Conservation (phyloP, 768 basidiomycete species). For the Lactifluus hygrophoroides region DNA sequence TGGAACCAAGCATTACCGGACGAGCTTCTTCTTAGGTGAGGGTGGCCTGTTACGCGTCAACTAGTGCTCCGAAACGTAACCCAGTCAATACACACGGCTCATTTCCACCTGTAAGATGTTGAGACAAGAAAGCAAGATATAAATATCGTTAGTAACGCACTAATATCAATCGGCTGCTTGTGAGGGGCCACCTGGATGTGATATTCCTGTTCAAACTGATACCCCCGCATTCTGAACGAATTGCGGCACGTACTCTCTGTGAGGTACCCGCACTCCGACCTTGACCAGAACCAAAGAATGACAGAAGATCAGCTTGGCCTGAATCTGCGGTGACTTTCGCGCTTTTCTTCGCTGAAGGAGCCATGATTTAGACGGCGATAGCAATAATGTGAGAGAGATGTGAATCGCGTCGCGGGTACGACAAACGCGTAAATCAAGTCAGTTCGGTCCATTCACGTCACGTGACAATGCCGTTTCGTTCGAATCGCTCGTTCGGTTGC, state of each 20-base stretch:
- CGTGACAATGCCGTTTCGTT: neutral
- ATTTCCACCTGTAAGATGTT: slow-evolving; percentile 8
- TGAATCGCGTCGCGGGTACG: neutral
- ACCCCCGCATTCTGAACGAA: neutral
- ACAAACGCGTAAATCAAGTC: neutral
- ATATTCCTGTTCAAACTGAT: neutral
- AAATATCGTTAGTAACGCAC: neutral
- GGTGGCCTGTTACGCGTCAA: neutral
- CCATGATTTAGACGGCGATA: neutral
- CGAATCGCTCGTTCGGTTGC: too few relatives aligned
- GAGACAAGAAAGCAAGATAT: neutral
- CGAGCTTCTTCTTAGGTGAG: neutral
- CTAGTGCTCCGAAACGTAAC: neutral
- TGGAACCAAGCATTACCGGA: neutral
- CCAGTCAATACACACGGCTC: slow-evolving; percentile 8
- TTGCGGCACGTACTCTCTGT: neutral
- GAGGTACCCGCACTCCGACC: neutral
- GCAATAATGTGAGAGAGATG: neutral
- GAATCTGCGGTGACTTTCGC: neutral
- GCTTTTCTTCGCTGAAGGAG: slow-evolving; percentile 5
- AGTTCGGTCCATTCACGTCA: neutral
- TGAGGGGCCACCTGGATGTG: neutral
- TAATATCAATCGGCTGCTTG: slow-evolving; percentile 3
- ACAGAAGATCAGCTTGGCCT: slow-evolving; percentile 3
- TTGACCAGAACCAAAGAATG: slow-evolving; percentile 11